A percentile compares a stretch with the other conserved stretches of the same genome.
Conservation (phyloP, 139 green algal species). For the Parachlorella kessleri region DNA sequence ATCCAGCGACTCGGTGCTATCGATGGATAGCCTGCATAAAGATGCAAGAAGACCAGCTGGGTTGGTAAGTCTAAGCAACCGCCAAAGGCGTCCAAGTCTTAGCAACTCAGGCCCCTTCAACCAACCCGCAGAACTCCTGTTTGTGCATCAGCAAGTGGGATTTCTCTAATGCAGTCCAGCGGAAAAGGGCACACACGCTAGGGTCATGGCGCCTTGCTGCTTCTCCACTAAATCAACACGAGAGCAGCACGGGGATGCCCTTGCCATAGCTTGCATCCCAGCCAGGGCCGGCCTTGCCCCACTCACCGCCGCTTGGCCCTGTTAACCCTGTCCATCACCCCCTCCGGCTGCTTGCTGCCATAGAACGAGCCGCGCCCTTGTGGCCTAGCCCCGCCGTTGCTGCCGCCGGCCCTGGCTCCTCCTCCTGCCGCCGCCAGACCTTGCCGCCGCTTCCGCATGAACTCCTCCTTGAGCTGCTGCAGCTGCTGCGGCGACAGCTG, state of each 20-base stretch:
- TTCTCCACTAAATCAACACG: too few species aligned
- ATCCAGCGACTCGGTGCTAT: neutral
- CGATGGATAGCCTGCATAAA: conserved; percentile 21
- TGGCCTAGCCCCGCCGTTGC: neutral
- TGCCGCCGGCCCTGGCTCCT: neutral
- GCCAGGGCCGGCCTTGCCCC: too few species aligned
- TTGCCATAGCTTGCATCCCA: too few species aligned
- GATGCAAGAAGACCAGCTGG: neutral
- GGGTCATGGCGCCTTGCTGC: too few species aligned
- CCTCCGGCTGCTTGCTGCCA: conserved; percentile 20
- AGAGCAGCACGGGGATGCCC: too few species aligned
- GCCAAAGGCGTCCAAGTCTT: too few species aligned
- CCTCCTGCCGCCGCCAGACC: neutral
- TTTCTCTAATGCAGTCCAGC: too few species aligned
- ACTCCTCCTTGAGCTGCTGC: neutral
- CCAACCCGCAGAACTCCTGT: too few species aligned
- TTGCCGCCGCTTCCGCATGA: neutral
- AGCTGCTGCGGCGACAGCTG: neutral
- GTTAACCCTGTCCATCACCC: conserved; percentile 19
- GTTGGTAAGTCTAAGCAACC: too few species aligned
- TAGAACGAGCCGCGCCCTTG: conserved; percentile 23
- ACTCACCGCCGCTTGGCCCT: conserved; percentile 17
- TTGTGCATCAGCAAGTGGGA: too few species aligned
- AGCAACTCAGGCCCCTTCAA: too few species aligned
- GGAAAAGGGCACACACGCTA: too few species aligned